Conservation (phyloP, 805 yeast genomes). For the Nakazawaea wyomingensis region DNA sequence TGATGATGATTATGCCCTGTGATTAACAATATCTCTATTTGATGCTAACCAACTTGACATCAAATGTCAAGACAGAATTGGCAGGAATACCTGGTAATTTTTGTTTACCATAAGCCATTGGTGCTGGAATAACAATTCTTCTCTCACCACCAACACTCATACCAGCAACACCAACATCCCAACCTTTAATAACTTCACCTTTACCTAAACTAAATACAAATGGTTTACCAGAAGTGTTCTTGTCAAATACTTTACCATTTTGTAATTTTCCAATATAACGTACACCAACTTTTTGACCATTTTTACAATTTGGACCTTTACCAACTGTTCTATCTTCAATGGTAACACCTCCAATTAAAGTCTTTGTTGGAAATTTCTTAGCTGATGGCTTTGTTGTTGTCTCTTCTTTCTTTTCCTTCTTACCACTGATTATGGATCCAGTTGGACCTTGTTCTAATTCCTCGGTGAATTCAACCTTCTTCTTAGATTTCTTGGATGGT, state of each 20-base stretch:
- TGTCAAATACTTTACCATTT: constrained; percentile 95
- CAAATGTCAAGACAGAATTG: constrained; percentile 94
- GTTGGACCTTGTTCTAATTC: constrained; percentile 95
- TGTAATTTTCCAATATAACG: constrained; percentile 97
- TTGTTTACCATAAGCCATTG: constrained; percentile 94
- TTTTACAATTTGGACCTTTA: constrained; percentile 81
- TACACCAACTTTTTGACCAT: constrained; percentile 88
- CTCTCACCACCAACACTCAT: constrained; percentile 99
- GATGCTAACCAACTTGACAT: constrained; percentile 86
- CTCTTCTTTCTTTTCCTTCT: constrained; percentile 24
- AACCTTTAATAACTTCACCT: constrained; percentile 98
- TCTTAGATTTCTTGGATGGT: constrained; percentile 28
- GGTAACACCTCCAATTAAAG: constrained; percentile 87
- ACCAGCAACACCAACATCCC: constrained; percentile 98
- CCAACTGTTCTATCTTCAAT: constrained; percentile 91
- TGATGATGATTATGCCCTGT: background rate
- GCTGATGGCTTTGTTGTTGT: constrained; percentile 14
- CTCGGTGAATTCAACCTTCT: constrained; percentile 82
- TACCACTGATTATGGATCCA: constrained; percentile 22
- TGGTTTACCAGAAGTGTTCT: constrained; percentile 96
- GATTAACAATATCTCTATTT: constrained; percentile 42
- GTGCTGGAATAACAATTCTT: constrained; percentile 92
- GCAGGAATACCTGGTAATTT: constrained; percentile 96
- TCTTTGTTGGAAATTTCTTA: constrained; percentile 65
- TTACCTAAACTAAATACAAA: constrained; percentile 85